These are phyloP conservation scores for Platanthera zijinensis DNA, from an alignment of 106 monocot species.

Conservation along the genomic window DNA sequence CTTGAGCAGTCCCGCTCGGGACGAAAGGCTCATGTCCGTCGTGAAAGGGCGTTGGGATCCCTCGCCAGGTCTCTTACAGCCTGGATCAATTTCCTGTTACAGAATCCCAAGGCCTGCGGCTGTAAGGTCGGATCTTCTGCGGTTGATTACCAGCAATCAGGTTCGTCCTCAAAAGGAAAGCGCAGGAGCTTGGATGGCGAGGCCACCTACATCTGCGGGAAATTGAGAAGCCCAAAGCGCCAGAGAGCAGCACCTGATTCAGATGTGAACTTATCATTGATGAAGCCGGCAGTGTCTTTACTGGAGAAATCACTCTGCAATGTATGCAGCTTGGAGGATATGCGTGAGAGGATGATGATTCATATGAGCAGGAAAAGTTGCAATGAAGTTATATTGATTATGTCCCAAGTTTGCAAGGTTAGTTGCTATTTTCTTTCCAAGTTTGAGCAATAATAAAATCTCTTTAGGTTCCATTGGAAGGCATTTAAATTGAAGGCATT, in stretches of 20 bases:
- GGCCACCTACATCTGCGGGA: background rate
- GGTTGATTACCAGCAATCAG: background rate
- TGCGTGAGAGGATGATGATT: slow-evolving; percentile 33
- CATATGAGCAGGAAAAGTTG: slow-evolving; percentile 34
- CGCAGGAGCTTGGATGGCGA: slow-evolving; percentile 18
- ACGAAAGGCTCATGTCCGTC: slow-evolving; percentile 21
- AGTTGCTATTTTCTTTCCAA: background rate
- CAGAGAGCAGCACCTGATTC: background rate
- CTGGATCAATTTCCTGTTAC: slow-evolving; percentile 50
- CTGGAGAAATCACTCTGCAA: slow-evolving; percentile 24
- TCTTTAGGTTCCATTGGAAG: too few species aligned
- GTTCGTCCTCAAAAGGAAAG: slow-evolving; percentile 15
- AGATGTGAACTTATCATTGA: background rate
- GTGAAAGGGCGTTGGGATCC: slow-evolving; percentile 17
- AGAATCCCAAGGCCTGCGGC: slow-evolving; percentile 28
- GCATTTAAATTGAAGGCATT: too few species aligned
- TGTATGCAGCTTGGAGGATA: slow-evolving; percentile 40
- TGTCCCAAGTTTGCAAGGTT: slow-evolving; percentile 59
- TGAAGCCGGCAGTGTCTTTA: background rate
- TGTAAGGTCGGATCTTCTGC: slow-evolving; percentile 3
- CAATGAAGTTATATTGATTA: slow-evolving; percentile 38
- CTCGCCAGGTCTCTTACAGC: slow-evolving; percentile 24
- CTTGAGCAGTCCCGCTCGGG: slow-evolving; percentile 47
- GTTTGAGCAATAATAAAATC: background rate
- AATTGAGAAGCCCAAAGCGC: slow-evolving; percentile 29